phyloP scores from a whole-genome alignment of 2,329 filamentous ascomycete species.

The Fusarium irregulare region DNA sequence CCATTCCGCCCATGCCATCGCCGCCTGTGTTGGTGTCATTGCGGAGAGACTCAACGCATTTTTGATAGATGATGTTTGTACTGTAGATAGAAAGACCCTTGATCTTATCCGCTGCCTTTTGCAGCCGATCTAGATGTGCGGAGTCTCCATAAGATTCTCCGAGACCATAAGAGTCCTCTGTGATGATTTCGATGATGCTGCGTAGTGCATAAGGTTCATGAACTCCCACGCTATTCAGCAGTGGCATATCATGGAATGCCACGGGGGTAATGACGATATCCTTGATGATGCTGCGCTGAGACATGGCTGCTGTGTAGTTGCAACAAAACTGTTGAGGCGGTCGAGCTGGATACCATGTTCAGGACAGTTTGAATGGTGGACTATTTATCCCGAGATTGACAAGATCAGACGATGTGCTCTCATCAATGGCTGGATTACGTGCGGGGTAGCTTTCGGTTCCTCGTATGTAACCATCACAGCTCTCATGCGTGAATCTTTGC shows the following conservation, averaged over 20 bases:
- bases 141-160: slow-evolving; percentile 57
- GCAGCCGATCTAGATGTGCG: slow-evolving; percentile 51
- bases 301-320: slow-evolving; percentile 38
- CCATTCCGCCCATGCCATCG: slow-evolving; percentile 69
- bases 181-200: slow-evolving; percentile 55
- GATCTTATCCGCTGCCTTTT: slow-evolving; percentile 47
- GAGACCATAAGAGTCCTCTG: slow-evolving; percentile 51
- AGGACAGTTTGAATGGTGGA: slow-evolving; percentile 30
- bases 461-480: slow-evolving; percentile 1
- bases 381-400: slow-evolving; percentile 25
- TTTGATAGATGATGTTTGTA: slow-evolving; percentile 86
- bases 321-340: background rate
- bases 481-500: background rate
- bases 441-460: slow-evolving; percentile 13
- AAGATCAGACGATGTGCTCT: background rate
- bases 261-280: slow-evolving; percentile 56
- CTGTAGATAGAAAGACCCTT: slow-evolving; percentile 58
- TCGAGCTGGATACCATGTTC: background rate
- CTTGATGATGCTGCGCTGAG: slow-evolving; percentile 47
- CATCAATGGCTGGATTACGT: background rate
- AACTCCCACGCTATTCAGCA: slow-evolving; percentile 57
- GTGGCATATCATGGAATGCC: slow-evolving; percentile 58
- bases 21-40: slow-evolving; percentile 60
- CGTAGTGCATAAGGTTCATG: slow-evolving; percentile 57
- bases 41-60: slow-evolving; percentile 79